Conservation (phyloP, 1,284 basidiomycete genomes). For the Rhodofomes roseus region DNA sequence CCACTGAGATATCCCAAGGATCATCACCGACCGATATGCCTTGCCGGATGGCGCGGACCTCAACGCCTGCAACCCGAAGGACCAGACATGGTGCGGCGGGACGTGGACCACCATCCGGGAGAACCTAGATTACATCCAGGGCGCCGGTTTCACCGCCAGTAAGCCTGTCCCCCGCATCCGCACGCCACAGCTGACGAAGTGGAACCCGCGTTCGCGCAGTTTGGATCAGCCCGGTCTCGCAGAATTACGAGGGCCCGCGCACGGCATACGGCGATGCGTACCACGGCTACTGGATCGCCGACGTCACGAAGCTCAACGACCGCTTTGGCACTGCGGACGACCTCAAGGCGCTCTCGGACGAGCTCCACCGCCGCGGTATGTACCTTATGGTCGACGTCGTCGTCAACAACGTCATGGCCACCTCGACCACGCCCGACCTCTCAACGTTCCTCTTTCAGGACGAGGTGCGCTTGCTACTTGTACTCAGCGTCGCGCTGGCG, state of each 20-base stretch:
- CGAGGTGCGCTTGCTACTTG: slow-evolving; percentile 30
- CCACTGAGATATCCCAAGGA: slow-evolving; percentile 31
- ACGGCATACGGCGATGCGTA: slow-evolving; percentile 69
- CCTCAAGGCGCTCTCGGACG: slow-evolving; percentile 62
- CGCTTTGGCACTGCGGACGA: slow-evolving; percentile 72
- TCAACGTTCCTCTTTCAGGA: slow-evolving; percentile 65
- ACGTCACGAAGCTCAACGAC: slow-evolving; percentile 61
- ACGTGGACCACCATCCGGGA: slow-evolving; percentile 74
- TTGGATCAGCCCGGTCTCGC: slow-evolving; percentile 65
- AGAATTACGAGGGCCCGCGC: slow-evolving; percentile 68
- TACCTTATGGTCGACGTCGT: slow-evolving; percentile 81
- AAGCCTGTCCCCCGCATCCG: slow-evolving; percentile 6
- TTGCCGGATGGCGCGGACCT: slow-evolving; percentile 50
- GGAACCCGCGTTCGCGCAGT: slow-evolving; percentile 33
- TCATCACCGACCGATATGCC: slow-evolving; percentile 77
- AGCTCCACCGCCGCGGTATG: slow-evolving; percentile 72
- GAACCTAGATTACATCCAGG: slow-evolving; percentile 78
- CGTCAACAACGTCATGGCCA: slow-evolving; percentile 72
- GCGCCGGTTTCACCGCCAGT: slow-evolving; percentile 76
- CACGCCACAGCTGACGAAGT: not conserved
- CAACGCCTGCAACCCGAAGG: slow-evolving; percentile 50
- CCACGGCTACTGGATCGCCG: slow-evolving; percentile 69
- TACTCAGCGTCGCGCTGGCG: slow-evolving; percentile 3
- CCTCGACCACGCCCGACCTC: slow-evolving; percentile 50
- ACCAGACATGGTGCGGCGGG: slow-evolving; percentile 72